Evolutionary conservation across 1,284 basidiomycete genomes (phyloP), one percentile per base, ranked within the genome.

Genomic region (Somion occarium): DNA sequence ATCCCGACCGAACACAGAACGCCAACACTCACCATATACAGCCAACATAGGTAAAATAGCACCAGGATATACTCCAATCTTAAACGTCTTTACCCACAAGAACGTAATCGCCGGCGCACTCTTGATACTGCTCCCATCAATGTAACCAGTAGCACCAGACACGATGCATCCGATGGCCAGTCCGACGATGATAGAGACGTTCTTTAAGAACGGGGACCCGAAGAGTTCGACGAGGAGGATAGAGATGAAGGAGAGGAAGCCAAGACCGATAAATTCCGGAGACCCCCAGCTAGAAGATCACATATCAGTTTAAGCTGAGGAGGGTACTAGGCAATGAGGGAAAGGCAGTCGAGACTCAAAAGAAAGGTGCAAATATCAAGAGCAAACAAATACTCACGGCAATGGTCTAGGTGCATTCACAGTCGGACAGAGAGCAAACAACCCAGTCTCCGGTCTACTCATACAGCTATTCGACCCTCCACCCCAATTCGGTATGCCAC

Each of bases 41-140:
- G 88, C 87, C 20, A 93, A 64, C 80, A 92, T 85, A 0, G 91
- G 91, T 24, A 94, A 67, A 41, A 94, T 88, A 0, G 89, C 89
- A 2, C 90, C 87, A 1, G 85, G 80, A 59, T 94, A 91, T 0
- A 94, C 79, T 0, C 78, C 64, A 27, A 93, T 78, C 60, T 88
- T 88, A 73, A 93, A 93, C 0, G 79, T 85, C 54, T 88, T 76
- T 0, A 88, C 87, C 84, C 88, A 93, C 38, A 91, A 66, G 72
- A 93, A 92, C 0, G 90, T 92, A 55, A 91, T 87, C 7, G 76
- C 79, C 1, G 89, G 89, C 0, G 88, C 80, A 3, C 74, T 72
- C 22, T 70, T 72, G 63, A 91, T 88, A 51, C 70, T 78, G 38
- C 76, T 76, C 2, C 75, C 74, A 54, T 82, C 80, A 34, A 90